Evolutionary conservation across 805 yeast genomes (phyloP).

Genomic region (Vanderwaltozyma verrucispora): DNA sequence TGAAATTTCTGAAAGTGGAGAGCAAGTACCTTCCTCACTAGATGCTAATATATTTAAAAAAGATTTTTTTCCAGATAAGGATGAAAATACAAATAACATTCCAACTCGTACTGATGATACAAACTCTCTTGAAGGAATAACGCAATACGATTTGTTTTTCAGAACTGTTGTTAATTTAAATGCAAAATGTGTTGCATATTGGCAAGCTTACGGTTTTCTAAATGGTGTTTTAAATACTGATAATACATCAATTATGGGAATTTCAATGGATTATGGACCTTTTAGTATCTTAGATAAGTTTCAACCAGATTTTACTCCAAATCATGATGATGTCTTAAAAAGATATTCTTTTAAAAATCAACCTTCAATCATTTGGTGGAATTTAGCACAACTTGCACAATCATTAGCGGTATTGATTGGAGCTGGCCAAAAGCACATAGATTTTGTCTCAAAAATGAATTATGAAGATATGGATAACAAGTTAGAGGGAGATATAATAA

Average conservation of each 20-base stretch:
- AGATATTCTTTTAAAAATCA: constrained; percentile 77
- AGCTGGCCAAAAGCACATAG: constrained; percentile 45
- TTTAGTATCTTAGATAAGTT: constrained; percentile 83
- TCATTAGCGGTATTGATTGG: constrained; percentile 74
- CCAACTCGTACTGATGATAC: constrained; percentile 4
- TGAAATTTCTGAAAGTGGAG: constrained; percentile 41
- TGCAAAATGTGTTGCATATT: constrained; percentile 66
- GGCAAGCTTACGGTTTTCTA: constrained; percentile 88
- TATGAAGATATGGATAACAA: constrained; percentile 37
- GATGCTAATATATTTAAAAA: constrained; percentile 15
- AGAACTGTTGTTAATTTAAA: constrained; percentile 62
- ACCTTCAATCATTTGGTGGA: constrained; percentile 90
- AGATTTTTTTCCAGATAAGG: constrained; percentile 23
- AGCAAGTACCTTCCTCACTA: constrained; percentile 20
- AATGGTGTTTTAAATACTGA: constrained; percentile 95
- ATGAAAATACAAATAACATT: constrained; percentile 15
- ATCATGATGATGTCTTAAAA: constrained; percentile 66
- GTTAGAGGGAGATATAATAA: constrained; percentile 39
- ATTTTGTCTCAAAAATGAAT: constrained; percentile 26
- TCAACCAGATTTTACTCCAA: constrained; percentile 76
- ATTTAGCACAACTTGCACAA: constrained; percentile 75
- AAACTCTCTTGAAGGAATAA: constrained; percentile 27
- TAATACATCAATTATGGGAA: constrained; percentile 81
- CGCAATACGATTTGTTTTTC: constrained; percentile 62
- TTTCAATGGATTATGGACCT: constrained; percentile 91